These are phyloP conservation scores for Paecilomyces sp. DNA, from an alignment of 2,329 filamentous ascomycete genomes.

Conservation along the genomic window DNA sequence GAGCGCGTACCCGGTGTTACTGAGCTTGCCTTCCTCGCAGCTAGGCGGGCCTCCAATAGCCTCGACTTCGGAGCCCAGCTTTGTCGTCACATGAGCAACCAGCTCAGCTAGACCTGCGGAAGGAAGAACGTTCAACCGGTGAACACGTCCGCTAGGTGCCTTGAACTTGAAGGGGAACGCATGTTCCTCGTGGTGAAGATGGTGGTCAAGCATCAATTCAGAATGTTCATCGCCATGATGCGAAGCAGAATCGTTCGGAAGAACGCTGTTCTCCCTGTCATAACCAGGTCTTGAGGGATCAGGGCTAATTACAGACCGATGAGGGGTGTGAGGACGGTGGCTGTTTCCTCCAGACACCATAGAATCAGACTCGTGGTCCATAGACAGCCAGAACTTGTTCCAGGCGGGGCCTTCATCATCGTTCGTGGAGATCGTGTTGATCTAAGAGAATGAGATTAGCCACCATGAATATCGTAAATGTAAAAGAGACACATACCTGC, in stretches of 20 bases:
- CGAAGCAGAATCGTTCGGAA: conserved; percentile 90
- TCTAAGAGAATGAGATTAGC: conserved; percentile 33
- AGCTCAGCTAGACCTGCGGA: conserved; percentile 75
- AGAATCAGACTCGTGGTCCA: conserved; percentile 91
- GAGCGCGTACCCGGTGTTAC: conserved; percentile 74
- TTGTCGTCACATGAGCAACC: conserved; percentile 67
- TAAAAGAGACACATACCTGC: conserved; percentile 52
- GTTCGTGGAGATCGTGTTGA: conserved; percentile 82
- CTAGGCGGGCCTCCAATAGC: conserved; percentile 72
- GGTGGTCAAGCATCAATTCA: conserved; percentile 54
- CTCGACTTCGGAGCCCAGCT: conserved; percentile 78
- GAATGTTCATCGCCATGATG: conserved; percentile 79
- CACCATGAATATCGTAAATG: not conserved
- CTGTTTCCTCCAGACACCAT: conserved; percentile 89
- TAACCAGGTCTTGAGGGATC: conserved; percentile 56
- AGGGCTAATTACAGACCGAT: conserved; percentile 74
- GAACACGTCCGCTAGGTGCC: conserved; percentile 87
- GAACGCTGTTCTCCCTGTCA: conserved; percentile 75
- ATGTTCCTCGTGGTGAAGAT: conserved; percentile 52
- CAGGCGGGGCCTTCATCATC: conserved; percentile 94
- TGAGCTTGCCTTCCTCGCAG: conserved; percentile 72
- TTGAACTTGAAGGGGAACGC: conserved; percentile 98
- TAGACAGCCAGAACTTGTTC: conserved; percentile 99
- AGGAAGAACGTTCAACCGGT: conserved; percentile 78
- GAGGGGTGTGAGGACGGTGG: conserved; percentile 61